Evolutionary conservation across 2,329 filamentous ascomycete genomes (phyloP).

Genomic region (Alternaria sp.): DNA sequence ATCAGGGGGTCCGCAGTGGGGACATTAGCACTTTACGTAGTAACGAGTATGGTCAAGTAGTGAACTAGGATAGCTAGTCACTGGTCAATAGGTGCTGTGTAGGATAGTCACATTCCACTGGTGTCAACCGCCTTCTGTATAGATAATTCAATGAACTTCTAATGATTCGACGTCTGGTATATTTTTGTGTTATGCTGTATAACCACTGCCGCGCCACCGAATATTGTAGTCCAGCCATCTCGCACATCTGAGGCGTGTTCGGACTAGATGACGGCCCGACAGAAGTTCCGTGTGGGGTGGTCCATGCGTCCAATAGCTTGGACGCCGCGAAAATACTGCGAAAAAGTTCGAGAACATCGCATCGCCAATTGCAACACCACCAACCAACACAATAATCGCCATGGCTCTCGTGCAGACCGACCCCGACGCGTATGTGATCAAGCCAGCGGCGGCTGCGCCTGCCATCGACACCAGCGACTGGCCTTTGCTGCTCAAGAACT

Average conservation of each 20-base stretch:
- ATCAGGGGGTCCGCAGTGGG: conserved; percentile 7
- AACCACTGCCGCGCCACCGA: background rate
- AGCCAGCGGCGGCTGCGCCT: conserved; percentile 84
- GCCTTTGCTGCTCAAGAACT: conserved; percentile 96
- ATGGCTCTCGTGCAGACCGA: conserved; percentile 50
- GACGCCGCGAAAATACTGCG: conserved; percentile 21
- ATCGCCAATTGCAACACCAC: conserved; percentile 40
- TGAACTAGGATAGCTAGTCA: background rate
- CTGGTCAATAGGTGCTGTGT: background rate
- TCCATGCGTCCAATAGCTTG: conserved; percentile 17
- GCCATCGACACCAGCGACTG: conserved; percentile 85
- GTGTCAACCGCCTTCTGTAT: too few relatives aligned
- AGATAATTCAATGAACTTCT: background rate
- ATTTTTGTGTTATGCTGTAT: background rate
- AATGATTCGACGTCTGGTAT: background rate
- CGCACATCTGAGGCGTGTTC: background rate
- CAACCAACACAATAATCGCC: conserved; percentile 29
- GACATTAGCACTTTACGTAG: conserved; percentile 3
- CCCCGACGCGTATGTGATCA: conserved; percentile 82
- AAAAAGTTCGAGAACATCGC: conserved; percentile 40
- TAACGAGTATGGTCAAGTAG: conserved; percentile 2
- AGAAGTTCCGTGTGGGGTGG: conserved; percentile 5
- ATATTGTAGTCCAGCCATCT: background rate
- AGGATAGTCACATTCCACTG: background rate
- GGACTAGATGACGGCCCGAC: conserved; percentile 10